A percentile compares a stretch with the other conserved stretches of the same genome.
These are phyloP conservation scores for Baudoinia panamericana DNA, from an alignment of 495 filamentous ascomycete genomes.

Conservation along the genomic window DNA sequence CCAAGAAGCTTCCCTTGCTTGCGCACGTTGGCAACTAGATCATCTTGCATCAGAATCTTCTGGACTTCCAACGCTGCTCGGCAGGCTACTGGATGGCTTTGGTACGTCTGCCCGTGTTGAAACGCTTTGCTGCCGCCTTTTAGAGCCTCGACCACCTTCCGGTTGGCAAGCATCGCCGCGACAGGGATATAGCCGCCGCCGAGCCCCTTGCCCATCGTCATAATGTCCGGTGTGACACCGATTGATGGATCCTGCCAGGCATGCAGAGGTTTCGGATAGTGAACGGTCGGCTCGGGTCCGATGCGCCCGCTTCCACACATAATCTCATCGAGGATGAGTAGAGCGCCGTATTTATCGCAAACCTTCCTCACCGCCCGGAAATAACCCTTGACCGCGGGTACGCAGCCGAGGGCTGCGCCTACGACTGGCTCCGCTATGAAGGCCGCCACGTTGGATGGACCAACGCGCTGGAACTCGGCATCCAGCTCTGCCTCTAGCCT, in stretches of 20 bases:
- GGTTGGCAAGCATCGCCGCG: conserved; percentile 28
- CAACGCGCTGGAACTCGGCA: conserved; percentile 57
- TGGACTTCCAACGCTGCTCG: conserved; percentile 45
- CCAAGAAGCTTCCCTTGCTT: conserved; percentile 37
- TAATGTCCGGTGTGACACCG: conserved; percentile 30
- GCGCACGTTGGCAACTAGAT: conserved; percentile 37
- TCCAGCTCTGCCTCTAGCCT: conserved; percentile 58
- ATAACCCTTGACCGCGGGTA: conserved; percentile 32
- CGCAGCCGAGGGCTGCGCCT: conserved; percentile 38
- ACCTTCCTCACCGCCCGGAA: conserved; percentile 29
- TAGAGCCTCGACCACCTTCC: conserved; percentile 28
- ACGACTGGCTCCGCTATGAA: conserved; percentile 66
- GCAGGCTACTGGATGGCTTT: conserved; percentile 45
- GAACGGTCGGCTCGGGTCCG: conserved; percentile 22
- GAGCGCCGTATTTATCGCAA: conserved; percentile 32
- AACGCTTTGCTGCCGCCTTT: conserved; percentile 32
- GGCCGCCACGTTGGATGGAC: conserved; percentile 58
- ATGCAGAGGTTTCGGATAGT: conserved; percentile 21
- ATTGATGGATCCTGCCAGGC: conserved; percentile 32
- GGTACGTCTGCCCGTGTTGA: conserved; percentile 47
- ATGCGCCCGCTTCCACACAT: conserved; percentile 34
- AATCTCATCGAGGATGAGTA: conserved; percentile 36
- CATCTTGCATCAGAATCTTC: conserved; percentile 35
- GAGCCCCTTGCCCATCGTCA: conserved; percentile 33
- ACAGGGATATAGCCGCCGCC: conserved; percentile 33